Percentiles rank a stretch among this genome's conserved stretches.
Conservation (phyloP, 225 moss, liverwort and hornwort genomes). For the Pseudisothecium myosuroides region DNA sequence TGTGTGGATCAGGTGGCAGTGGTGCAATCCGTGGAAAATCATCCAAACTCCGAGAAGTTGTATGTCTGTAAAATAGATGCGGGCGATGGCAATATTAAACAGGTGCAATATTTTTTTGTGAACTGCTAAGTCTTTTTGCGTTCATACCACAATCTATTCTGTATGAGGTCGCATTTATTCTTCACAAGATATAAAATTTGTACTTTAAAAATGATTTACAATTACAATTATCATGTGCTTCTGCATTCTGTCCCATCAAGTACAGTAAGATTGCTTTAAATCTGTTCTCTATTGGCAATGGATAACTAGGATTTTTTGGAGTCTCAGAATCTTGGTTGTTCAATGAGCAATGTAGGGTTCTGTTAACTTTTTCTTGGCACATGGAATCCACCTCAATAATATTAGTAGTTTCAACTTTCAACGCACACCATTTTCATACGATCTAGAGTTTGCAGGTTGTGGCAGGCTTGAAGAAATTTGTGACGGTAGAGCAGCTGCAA, state of each 20-base stretch:
- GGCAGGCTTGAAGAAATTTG: constrained; percentile 80
- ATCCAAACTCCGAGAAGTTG: constrained; percentile 80
- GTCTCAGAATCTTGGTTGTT: neutral
- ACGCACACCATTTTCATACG: neutral
- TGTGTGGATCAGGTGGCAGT: constrained; percentile 53
- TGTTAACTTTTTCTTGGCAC: neutral
- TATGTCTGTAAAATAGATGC: constrained; percentile 81
- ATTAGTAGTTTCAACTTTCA: neutral
- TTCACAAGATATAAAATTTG: neutral
- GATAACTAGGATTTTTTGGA: neutral
- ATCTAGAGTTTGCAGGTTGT: constrained; percentile 46
- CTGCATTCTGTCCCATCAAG: neutral
- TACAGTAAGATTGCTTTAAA: neutral
- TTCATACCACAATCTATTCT: neutral
- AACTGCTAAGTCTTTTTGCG: neutral
- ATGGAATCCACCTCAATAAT: neutral
- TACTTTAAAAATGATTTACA: neutral
- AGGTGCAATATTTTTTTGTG: constrained; percentile 21
- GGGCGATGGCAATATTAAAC: constrained; percentile 45
- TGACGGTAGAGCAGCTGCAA: constrained; percentile 53
- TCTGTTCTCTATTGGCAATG: neutral
- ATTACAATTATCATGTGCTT: neutral
- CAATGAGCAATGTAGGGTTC: neutral
- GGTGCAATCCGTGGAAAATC: constrained; percentile 72
- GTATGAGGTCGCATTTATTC: neutral